phyloP scores from a whole-genome alignment of 2,329 filamentous ascomycete genomes.

The Fusarium penzigii region DNA sequence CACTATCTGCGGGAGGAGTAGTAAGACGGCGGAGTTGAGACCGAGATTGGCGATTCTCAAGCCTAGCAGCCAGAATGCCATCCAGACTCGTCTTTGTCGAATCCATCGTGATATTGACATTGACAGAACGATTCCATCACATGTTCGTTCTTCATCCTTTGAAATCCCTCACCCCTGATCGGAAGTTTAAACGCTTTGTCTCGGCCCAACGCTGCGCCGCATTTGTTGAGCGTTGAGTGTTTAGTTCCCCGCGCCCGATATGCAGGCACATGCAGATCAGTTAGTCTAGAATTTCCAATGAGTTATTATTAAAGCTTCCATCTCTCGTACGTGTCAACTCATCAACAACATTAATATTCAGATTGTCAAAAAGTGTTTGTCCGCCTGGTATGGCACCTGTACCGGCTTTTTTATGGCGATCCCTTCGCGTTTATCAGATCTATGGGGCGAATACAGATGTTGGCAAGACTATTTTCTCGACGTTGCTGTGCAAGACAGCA shows the following conservation, averaged over 20 bases:
- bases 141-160: background rate
- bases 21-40: constrained; percentile 47
- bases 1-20: constrained; percentile 64
- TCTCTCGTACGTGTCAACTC: background rate
- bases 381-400: constrained; percentile 44
- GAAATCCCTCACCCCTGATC: too few relatives aligned
- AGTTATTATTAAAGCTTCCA: constrained; percentile 7
- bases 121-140: background rate
- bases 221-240: background rate
- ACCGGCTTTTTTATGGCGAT: constrained; percentile 66
- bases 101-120: constrained; percentile 8
- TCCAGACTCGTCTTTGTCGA: constrained; percentile 27
- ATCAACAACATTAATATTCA: background rate
- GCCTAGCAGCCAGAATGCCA: constrained; percentile 25
- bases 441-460: constrained; percentile 85
- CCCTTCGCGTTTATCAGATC: constrained; percentile 69
- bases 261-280: background rate
- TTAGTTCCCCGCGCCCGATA: background rate
- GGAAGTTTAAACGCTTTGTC: background rate
- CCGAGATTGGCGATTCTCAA: constrained; percentile 32
- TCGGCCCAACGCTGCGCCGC: background rate
- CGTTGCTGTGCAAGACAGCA: constrained; percentile 67
- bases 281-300: background rate
- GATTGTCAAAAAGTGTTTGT: background rate
- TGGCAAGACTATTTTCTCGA: constrained; percentile 81